These are phyloP conservation scores for Phytophthora macrochlamydospora DNA, from an alignment of 352 stramenopile genomes.

Conservation along the genomic window DNA sequence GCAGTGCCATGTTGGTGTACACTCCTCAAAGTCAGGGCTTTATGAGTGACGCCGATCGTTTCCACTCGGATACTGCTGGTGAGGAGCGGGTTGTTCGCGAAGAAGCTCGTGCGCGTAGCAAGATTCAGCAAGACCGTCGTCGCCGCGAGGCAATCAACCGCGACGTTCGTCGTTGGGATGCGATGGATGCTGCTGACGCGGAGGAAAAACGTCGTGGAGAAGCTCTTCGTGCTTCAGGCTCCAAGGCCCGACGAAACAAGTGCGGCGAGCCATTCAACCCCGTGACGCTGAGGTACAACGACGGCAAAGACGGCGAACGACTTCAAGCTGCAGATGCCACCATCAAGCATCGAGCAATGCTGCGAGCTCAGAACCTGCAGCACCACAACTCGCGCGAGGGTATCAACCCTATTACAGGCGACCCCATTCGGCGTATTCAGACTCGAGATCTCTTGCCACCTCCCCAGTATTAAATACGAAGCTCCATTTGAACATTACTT, in stretches of 20 bases:
- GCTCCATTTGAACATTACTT: not conserved
- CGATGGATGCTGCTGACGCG: constrained; percentile 68
- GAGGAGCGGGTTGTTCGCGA: constrained; percentile 78
- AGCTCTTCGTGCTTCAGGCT: constrained; percentile 60
- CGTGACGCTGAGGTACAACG: constrained; percentile 89
- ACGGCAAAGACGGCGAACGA: constrained; percentile 79
- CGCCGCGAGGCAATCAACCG: constrained; percentile 63
- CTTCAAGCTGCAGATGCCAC: constrained; percentile 68
- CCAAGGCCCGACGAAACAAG: constrained; percentile 89
- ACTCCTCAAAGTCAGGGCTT: constrained; percentile 64
- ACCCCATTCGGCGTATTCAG: constrained; percentile 52
- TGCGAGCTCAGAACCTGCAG: constrained; percentile 83
- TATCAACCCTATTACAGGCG: constrained; percentile 89
- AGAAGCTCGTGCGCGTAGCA: constrained; percentile 47
- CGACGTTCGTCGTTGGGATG: constrained; percentile 67
- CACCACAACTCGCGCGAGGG: constrained; percentile 80
- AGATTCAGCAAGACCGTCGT: constrained; percentile 70
- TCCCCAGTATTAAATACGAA: constrained; percentile 17
- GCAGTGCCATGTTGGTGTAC: constrained; percentile 76
- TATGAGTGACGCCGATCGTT: constrained; percentile 57
- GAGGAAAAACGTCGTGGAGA: constrained; percentile 78
- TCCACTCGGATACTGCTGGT: constrained; percentile 89
- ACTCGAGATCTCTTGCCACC: constrained; percentile 59
- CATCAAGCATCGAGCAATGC: constrained; percentile 75
- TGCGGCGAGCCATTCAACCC: constrained; percentile 87